Percentiles rank a stretch among this genome's conserved stretches.
These are phyloP conservation scores for Hypholoma sublateritium DNA, from an alignment of 768 basidiomycete species.

Conservation along the genomic window DNA sequence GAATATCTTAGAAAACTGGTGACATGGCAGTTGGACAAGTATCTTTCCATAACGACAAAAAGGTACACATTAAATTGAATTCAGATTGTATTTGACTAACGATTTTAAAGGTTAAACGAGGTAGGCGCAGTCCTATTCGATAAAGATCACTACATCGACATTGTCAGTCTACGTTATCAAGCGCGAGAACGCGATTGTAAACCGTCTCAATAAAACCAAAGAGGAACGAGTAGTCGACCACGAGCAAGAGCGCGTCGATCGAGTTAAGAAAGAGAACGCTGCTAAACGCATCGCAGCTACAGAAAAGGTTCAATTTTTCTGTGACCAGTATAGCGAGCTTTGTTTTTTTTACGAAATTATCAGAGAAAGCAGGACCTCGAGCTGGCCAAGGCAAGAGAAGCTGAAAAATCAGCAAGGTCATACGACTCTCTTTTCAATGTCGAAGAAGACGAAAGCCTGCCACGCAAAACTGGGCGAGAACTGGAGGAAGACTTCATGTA, in stretches of 20 bases:
- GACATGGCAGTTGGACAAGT: slow-evolving; percentile 98
- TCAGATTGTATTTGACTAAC: not conserved
- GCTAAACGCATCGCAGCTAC: slow-evolving; percentile 58
- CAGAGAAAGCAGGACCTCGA: slow-evolving; percentile 82
- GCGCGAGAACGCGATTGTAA: slow-evolving; percentile 88
- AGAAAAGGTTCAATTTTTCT: slow-evolving; percentile 54
- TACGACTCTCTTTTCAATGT: slow-evolving; percentile 81
- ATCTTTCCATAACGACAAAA: slow-evolving; percentile 90
- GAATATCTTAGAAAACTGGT: slow-evolving; percentile 76
- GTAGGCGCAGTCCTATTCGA: slow-evolving; percentile 33
- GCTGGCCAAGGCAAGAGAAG: slow-evolving; percentile 73
- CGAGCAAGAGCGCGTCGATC: slow-evolving; percentile 82
- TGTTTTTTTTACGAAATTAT: not conserved
- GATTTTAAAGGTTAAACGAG: slow-evolving; percentile 68
- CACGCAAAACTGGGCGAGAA: slow-evolving; percentile 64
- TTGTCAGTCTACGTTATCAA: slow-evolving; percentile 68
- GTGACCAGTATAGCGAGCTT: not conserved
- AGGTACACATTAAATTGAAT: slow-evolving; percentile 40
- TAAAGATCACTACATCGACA: not conserved
- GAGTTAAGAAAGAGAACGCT: slow-evolving; percentile 75
- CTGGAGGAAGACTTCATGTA: slow-evolving; percentile 91
- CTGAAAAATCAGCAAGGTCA: slow-evolving; percentile 83
- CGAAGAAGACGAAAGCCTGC: slow-evolving; percentile 53
- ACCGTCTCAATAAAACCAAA: slow-evolving; percentile 93
- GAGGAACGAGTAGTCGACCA: slow-evolving; percentile 83